Conservation (phyloP, 1,139 yeast genomes). For the Hyphopichia wangnamkhiaoensis region DNA sequence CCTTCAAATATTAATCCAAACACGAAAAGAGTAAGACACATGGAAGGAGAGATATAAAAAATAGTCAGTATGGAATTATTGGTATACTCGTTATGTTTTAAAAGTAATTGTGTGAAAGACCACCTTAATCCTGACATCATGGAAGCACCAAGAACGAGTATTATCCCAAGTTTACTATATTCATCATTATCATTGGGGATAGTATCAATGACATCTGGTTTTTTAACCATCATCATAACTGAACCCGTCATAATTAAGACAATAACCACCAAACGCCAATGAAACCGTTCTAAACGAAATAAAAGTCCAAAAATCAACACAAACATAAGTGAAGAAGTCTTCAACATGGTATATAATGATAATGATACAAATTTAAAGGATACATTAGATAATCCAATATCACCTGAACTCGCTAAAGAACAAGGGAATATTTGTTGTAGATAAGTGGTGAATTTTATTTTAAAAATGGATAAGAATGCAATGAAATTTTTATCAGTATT, state of each 20-base stretch:
- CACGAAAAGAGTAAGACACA: slow-evolving; percentile 62
- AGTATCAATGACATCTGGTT: slow-evolving; percentile 24
- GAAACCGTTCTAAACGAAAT: slow-evolving; percentile 72
- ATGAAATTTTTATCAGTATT: slow-evolving; percentile 2
- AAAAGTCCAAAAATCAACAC: slow-evolving; percentile 84
- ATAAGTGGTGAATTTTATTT: slow-evolving; percentile 31
- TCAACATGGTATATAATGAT: slow-evolving; percentile 89
- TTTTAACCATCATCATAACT: slow-evolving; percentile 81
- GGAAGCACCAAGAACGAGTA: slow-evolving; percentile 74
- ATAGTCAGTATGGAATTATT: slow-evolving; percentile 82
- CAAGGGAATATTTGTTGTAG: slow-evolving; percentile 72
- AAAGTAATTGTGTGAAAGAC: slow-evolving; percentile 86
- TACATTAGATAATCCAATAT: slow-evolving; percentile 88
- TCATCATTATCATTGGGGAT: slow-evolving; percentile 14
- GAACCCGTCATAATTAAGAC: slow-evolving; percentile 79
- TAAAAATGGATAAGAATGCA: slow-evolving; percentile 17
- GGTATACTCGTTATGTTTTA: slow-evolving; percentile 60
- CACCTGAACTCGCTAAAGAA: slow-evolving; percentile 86
- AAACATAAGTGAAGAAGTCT: slow-evolving; percentile 82
- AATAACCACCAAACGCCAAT: slow-evolving; percentile 64
- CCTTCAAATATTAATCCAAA: slow-evolving; percentile 73
- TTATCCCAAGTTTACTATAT: slow-evolving; percentile 53
- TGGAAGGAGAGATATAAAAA: slow-evolving; percentile 79
- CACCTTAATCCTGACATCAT: slow-evolving; percentile 88
- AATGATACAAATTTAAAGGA: slow-evolving; percentile 78